Evolutionary conservation across 2,329 filamentous ascomycete species (phyloP).

Genomic region (Cordyceps militaris): DNA sequence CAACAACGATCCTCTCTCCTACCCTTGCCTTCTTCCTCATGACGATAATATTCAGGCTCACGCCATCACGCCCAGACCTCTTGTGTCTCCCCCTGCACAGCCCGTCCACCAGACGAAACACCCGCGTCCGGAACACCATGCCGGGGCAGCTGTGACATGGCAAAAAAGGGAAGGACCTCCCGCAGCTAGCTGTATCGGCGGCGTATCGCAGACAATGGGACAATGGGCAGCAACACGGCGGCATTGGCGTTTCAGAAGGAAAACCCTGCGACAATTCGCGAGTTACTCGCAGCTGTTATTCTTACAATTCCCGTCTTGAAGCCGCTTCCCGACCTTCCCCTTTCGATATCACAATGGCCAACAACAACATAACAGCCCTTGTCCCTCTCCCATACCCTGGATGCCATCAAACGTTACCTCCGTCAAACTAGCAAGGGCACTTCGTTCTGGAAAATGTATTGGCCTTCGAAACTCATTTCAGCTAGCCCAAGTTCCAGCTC

Average conservation of each 20-base stretch:
- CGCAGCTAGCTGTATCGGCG: not conserved
- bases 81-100: not conserved
- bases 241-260: not conserved
- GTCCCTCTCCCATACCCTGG: not conserved
- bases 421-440: not conserved
- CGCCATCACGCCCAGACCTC: not conserved
- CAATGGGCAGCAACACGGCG: not conserved
- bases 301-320: conserved; percentile 6
- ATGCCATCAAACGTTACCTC: conserved; percentile 1
- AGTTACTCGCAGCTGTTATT: not conserved
- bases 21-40: not conserved
- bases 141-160: not conserved
- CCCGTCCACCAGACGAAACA: conserved; percentile 6
- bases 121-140: not conserved
- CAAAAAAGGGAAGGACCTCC: not conserved
- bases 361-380: not conserved
- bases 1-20: not conserved
- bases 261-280: not conserved
- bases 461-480: not conserved
- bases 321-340: not conserved
- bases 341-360: not conserved
- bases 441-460: not conserved
- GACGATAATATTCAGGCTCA: conserved; percentile 3
- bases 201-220: not conserved
- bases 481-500: not conserved